phyloP scores from a whole-genome alignment of 306 rosid species.

The Trifolium pratense region DNA sequence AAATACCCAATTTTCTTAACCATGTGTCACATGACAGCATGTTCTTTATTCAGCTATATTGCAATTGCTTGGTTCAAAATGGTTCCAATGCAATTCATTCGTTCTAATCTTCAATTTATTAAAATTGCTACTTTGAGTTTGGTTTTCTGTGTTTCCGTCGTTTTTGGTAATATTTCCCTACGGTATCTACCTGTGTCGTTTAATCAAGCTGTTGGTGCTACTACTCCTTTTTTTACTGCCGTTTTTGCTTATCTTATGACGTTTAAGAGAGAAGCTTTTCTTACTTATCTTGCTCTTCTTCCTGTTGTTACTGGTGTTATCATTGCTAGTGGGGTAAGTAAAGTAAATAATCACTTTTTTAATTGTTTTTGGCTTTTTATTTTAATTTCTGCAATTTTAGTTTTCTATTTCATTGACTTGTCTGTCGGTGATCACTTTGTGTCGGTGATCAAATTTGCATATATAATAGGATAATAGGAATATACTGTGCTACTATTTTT shows the following conservation, averaged over 20 bases:
- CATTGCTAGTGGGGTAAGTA: conserved; percentile 94
- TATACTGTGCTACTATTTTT: no score
- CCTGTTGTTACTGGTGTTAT: conserved; percentile 96
- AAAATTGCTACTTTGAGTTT: conserved; percentile 90
- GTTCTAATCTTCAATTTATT: conserved; percentile 84
- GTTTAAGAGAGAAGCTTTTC: conserved; percentile 91
- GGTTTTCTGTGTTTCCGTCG: conserved; percentile 89
- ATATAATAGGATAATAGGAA: no score
- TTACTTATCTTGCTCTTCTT: conserved; percentile 83
- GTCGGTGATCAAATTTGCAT: conserved; percentile 24
- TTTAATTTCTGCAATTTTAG: neutral
- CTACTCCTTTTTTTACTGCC: conserved; percentile 97
- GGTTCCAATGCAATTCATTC: conserved; percentile 93
- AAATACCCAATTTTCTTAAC: conserved; percentile 98
- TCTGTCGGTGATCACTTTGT: neutral
- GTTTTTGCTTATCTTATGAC: conserved; percentile 92
- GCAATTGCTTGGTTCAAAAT: conserved; percentile 97
- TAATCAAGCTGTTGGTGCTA: conserved; percentile 95
- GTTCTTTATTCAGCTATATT: conserved; percentile 85
- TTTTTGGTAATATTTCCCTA: conserved; percentile 90
- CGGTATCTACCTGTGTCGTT: conserved; percentile 90
- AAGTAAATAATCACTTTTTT: neutral
- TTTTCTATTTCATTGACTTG: neutral
- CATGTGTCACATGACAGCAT: conserved; percentile 99
- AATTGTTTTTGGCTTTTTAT: no score